A percentile compares a stretch with the other conserved stretches of the same genome.
These are phyloP conservation scores for Acer saccharum DNA, from an alignment of 345 rosid genomes.

Conservation along the genomic window DNA sequence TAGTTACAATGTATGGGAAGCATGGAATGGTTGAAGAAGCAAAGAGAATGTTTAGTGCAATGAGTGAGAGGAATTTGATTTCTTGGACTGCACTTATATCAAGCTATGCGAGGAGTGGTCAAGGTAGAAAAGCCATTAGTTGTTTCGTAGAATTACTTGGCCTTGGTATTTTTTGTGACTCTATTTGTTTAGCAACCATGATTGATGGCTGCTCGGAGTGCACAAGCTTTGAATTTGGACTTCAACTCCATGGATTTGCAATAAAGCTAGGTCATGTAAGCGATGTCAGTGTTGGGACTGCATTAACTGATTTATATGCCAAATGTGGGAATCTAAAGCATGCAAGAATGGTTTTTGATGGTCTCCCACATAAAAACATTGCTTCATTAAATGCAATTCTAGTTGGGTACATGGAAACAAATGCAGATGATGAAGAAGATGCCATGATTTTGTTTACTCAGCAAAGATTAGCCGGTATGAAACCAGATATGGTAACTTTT, in stretches of 20 bases:
- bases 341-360: constrained; percentile 26
- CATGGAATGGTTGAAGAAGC: constrained; percentile 33
- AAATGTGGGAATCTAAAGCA: constrained; percentile 40
- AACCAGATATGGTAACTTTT: constrained; percentile 32
- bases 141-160: constrained; percentile 27
- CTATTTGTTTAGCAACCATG: constrained; percentile 32
- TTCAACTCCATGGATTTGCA: constrained; percentile 21
- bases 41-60: constrained; percentile 35
- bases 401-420: constrained; percentile 25
- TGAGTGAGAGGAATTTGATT: constrained; percentile 37
- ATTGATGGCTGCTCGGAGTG: constrained; percentile 35
- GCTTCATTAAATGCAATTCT: constrained; percentile 37
- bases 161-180: constrained; percentile 17
- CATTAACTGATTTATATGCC: constrained; percentile 49
- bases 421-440: constrained; percentile 25
- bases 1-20: constrained; percentile 36
- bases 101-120: constrained; percentile 39
- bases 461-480: constrained; percentile 22
- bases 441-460: constrained; percentile 30
- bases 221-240: constrained; percentile 31
- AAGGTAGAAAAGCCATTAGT: constrained; percentile 29
- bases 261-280: constrained; percentile 12
- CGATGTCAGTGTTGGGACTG: constrained; percentile 31
- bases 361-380: constrained; percentile 14
- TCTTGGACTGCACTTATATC: constrained; percentile 54